Conservation (phyloP, 1,284 basidiomycete species). For the Stygiomarasmius scandens region DNA sequence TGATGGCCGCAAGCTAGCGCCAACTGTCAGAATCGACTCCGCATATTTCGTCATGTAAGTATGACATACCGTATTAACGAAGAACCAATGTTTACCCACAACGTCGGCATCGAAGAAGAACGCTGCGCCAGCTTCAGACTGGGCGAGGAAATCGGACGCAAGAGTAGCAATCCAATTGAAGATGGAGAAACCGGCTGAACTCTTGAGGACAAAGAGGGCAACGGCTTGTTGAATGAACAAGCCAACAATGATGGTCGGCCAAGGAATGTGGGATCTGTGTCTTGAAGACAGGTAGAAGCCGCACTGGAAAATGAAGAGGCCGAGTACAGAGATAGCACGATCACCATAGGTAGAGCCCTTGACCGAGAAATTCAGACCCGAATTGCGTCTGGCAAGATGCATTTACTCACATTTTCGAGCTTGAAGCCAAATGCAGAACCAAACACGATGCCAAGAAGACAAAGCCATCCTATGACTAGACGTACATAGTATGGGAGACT, state of each 20-base stretch:
- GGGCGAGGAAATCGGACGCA: conserved; percentile 70
- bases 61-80: conserved; percentile 67
- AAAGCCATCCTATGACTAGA: conserved; percentile 71
- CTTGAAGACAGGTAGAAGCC: conserved; percentile 69
- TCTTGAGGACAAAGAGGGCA: conserved; percentile 86
- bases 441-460: conserved; percentile 73
- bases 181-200: conserved; percentile 75
- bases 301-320: conserved; percentile 76
- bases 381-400: conserved; percentile 2
- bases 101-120: conserved; percentile 80
- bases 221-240: conserved; percentile 83
- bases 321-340: conserved; percentile 80
- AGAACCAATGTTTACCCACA: conserved; percentile 75
- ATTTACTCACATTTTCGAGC: conserved; percentile 47
- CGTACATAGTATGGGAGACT: conserved; percentile 59
- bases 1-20: conserved; percentile 67
- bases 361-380: conserved; percentile 8
- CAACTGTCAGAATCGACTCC: not conserved
- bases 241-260: conserved; percentile 84
- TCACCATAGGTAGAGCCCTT: conserved; percentile 74
- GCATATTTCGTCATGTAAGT: conserved; percentile 8
- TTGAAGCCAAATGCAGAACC: conserved; percentile 83
- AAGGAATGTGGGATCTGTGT: conserved; percentile 65
- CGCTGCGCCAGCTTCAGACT: conserved; percentile 63
- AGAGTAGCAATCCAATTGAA: conserved; percentile 82